A percentile compares a stretch with the other conserved stretches of the same genome.
Evolutionary conservation across 306 rosid genomes (phyloP).

Genomic region (Pachyrhizus erosus): DNA sequence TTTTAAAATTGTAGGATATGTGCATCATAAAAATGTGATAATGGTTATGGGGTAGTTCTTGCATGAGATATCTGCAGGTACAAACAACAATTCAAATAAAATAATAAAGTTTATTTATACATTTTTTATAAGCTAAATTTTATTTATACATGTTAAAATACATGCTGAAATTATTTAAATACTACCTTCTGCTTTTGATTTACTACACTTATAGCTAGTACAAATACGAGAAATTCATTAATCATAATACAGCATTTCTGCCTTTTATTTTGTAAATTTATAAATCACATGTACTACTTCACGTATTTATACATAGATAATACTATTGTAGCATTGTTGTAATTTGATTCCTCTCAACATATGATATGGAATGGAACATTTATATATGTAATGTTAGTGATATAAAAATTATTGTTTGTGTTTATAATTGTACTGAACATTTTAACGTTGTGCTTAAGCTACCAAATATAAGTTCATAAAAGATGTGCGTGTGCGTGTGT

Average conservation of each 20-base stretch:
- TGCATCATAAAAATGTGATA: neutral
- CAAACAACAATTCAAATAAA: neutral
- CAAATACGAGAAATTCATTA: neutral
- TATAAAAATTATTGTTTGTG: neutral
- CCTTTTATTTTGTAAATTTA: neutral
- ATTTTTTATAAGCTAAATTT: too few relatives aligned
- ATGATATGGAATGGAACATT: neutral
- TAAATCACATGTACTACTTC: neutral
- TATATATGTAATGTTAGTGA: neutral
- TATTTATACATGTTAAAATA: too few relatives aligned
- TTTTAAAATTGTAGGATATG: neutral
- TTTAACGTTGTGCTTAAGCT: neutral
- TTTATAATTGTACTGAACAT: neutral
- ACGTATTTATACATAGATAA: neutral
- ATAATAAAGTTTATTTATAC: neutral
- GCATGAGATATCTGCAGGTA: neutral
- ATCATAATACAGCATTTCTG: neutral
- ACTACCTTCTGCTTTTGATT: neutral
- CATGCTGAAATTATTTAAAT: neutral
- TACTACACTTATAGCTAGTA: neutral
- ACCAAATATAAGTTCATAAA: neutral
- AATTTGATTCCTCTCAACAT: neutral
- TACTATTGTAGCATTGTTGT: neutral
- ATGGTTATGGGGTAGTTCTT: neutral
- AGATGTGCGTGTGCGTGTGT: constrained; percentile 28